Evolutionary conservation across 2,329 filamentous ascomycete species (phyloP), one percentile per base, ranked within the genome.

Genomic region (Epichloe glyceriae): DNA sequence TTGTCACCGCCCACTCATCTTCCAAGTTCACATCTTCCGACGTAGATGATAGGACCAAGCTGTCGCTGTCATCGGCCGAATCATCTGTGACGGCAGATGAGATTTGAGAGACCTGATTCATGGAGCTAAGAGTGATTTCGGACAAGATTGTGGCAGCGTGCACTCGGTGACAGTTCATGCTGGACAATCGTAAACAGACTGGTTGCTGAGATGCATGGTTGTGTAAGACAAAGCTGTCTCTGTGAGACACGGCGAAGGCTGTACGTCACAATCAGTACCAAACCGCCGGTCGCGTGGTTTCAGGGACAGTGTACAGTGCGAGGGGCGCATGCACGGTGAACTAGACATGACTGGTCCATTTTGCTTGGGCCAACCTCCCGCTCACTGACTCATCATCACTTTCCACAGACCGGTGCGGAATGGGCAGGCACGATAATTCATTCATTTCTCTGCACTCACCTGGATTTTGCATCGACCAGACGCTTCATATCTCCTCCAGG

Each of bases 1-100:
- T 63, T 40, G 76, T 72, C 5, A 82, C 71, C 5, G 65, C 60
- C 61, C 74, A 82, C 53, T 75, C 72, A 5, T 70, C 62, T 15
- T 71, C 65, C 10, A 67, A 61, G 19, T 19, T 15, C 6, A 59
- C 56, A 19, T 64, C 61, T 14, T 61, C 60, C 11, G 64, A 53
- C 3, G 67, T 66, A 10, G 68, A 70, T 3, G 62, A 57, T 26
- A 67, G 20, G 4, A 64, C 67, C 17, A 60, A 51, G n/a, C 54
- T 56, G 34, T 69, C 64, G 14, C 60, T 55, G 7, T 38, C 42
- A 14, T 47, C 47, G 12, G 15, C 30, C 20, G 33, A 49, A 34
- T 19, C 47, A 44, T 49, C 40, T 38, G 47, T 19, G 17, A 30
- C 35, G 11, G 10, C 47, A 44, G 40, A 49, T 44, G 34, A 37